Conservation (phyloP, 2,329 filamentous ascomycete genomes). For the Alternaria tenuissima region DNA sequence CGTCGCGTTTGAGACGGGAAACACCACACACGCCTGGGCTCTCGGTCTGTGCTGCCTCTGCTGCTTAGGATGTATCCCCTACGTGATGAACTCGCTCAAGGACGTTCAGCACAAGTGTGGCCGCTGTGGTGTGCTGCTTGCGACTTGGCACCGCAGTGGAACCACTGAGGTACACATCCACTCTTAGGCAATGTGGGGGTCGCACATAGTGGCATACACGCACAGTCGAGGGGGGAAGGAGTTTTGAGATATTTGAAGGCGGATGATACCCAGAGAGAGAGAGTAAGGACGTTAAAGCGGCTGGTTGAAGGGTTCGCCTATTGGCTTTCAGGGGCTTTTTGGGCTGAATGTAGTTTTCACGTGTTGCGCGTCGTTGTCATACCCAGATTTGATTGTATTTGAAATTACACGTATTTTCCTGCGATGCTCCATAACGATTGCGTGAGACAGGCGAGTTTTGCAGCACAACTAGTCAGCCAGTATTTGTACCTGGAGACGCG, state of each 20-base stretch:
- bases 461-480: too few species aligned
- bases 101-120: slow-evolving; percentile 60
- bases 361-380: not conserved
- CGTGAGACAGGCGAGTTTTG: not conserved
- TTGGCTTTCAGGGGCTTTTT: not conserved
- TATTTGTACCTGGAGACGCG: not conserved
- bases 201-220: not conserved
- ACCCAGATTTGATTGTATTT: not conserved
- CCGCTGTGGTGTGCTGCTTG: slow-evolving; percentile 55
- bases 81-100: slow-evolving; percentile 58
- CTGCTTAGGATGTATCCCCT: slow-evolving; percentile 60
- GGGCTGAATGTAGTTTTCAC: not conserved
- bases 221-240: not conserved
- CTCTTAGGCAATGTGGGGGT: slow-evolving; percentile 24
- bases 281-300: not conserved
- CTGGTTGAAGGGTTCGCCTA: not conserved
- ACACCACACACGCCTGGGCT: slow-evolving; percentile 57
- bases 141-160: slow-evolving; percentile 60
- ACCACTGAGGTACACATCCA: slow-evolving; percentile 56
- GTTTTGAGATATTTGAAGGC: not conserved
- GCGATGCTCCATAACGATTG: not conserved
- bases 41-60: slow-evolving; percentile 53
- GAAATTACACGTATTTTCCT: not conserved
- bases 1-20: slow-evolving; percentile 46
- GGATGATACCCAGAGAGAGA: slow-evolving; percentile 21